Evolutionary conservation across 176 grass and related monocot species (phyloP).

Genomic region (Oryza glumipatula): DNA sequence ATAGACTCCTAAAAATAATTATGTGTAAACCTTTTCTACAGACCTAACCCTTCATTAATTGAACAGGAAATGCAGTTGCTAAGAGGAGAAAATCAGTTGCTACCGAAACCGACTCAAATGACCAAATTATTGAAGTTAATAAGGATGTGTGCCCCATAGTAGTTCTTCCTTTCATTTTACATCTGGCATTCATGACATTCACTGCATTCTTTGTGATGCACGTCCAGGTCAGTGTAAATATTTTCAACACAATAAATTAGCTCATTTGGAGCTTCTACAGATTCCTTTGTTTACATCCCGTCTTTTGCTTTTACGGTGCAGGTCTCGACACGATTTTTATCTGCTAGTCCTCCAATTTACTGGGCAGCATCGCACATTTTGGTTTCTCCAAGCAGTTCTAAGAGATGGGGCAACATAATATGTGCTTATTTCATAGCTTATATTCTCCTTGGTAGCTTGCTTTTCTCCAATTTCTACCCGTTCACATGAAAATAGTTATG

Average conservation of each 20-base stretch:
- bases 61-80: constrained; percentile 49
- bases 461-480: constrained; percentile 94
- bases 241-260: not conserved
- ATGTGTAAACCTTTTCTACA: constrained; percentile 4
- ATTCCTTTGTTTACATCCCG: not conserved
- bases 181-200: constrained; percentile 77
- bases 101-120: not conserved
- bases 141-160: constrained; percentile 42
- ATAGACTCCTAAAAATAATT: not conserved
- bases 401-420: constrained; percentile 74
- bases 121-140: constrained; percentile 40
- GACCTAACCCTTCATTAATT: constrained; percentile 23
- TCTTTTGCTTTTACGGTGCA: constrained; percentile 29
- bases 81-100: constrained; percentile 68
- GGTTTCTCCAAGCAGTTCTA: constrained; percentile 40
- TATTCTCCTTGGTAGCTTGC: constrained; percentile 81
- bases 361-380: constrained; percentile 70
- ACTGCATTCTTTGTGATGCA: constrained; percentile 91
- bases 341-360: constrained; percentile 80
- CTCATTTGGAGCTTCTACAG: not conserved
- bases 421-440: constrained; percentile 76
- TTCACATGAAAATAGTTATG: constrained; percentile 64
- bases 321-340: constrained; percentile 85
- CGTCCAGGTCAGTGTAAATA: constrained; percentile 68
- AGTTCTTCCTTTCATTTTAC: constrained; percentile 82